Evolutionary conservation across 495 filamentous ascomycete genomes (phyloP), one percentile per base, ranked within the genome.

Genomic region (Hypoxylon fuscum): DNA sequence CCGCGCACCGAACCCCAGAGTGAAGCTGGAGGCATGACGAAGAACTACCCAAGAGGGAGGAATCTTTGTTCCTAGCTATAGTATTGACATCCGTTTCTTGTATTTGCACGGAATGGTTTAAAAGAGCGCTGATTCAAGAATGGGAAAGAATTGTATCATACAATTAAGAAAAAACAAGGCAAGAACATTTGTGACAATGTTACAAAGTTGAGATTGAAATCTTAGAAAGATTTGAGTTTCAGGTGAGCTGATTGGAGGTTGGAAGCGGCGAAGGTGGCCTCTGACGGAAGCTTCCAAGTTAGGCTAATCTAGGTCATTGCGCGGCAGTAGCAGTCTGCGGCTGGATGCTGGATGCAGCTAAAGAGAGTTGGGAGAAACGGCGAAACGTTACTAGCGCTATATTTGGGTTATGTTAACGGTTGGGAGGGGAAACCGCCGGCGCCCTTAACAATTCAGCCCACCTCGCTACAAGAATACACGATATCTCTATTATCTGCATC

Each of bases 1-100:
- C 68, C 48, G 22, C 73, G 67, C 62, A 70, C 69, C 60, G 67
- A 69, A 53, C 57, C 64, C 76, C 76, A 77, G 73, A 62, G 61
- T 47, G 64, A 66, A 57, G 56, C 56, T 56, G 55, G 57, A 55
- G 63, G 57, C 69, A 72, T 72, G 54, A 38, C 46, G 41, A 15
- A 47, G 29, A 48, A 62, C 49, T 37, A 45, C 46, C 56, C 55
- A 18, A n/a, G 46, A 45, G 47, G 53, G 41, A 53, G 46, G 18
- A 34, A 41, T 49, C 35, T 42, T 20, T 10, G 52, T 21, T n/a
- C 41, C 25, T 42, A 18, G 32, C 35, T 62, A 58, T 42, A 17
- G 25, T 15, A 20, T n/a, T 46, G 32, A 15, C 46, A 53, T 57
- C 17, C 46, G 52, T 18, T 27, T 34, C 29, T 27, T 60, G 43